Conservation (phyloP, 495 filamentous ascomycete species). For the Hyaloscypha finlandica region DNA sequence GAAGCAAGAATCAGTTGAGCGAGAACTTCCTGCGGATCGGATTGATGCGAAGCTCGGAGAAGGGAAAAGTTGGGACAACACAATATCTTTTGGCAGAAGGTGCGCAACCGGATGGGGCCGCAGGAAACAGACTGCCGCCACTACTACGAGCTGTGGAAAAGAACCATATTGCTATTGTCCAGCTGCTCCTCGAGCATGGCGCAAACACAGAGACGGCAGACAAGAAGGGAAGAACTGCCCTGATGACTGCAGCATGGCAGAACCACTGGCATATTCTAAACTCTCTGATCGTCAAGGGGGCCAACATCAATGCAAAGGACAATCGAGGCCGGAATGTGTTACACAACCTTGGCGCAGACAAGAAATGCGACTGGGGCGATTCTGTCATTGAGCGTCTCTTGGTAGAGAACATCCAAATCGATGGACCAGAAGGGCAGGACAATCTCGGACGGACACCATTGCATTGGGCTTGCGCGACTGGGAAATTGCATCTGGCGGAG, state of each 20-base stretch:
- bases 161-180: slow-evolving; percentile 42
- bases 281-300: slow-evolving; percentile 30
- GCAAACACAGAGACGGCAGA: slow-evolving; percentile 47
- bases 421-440: slow-evolving; percentile 43
- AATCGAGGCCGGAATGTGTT: slow-evolving; percentile 36
- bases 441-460: slow-evolving; percentile 55
- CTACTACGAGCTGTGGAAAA: slow-evolving; percentile 53
- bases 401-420: slow-evolving; percentile 44
- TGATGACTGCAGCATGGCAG: slow-evolving; percentile 33
- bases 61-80: slow-evolving; percentile 44
- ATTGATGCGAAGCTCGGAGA: slow-evolving; percentile 52
- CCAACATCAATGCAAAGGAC: slow-evolving; percentile 33
- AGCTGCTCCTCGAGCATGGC: slow-evolving; percentile 39
- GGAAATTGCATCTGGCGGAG: slow-evolving; percentile 56
- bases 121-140: slow-evolving; percentile 45
- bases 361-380: slow-evolving; percentile 52
- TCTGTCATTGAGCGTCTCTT: slow-evolving; percentile 50
- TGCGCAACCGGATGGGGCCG: slow-evolving; percentile 44
- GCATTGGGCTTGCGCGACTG: slow-evolving; percentile 65
- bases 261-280: slow-evolving; percentile 31
- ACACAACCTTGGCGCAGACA: slow-evolving; percentile 60
- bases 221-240: slow-evolving; percentile 33
- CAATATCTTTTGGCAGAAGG: slow-evolving; percentile 49
- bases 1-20: slow-evolving; percentile 44
- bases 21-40: slow-evolving; percentile 54